phyloP scores from a whole-genome alignment of 495 filamentous ascomycete species.

The Emericellopsis terricola region DNA sequence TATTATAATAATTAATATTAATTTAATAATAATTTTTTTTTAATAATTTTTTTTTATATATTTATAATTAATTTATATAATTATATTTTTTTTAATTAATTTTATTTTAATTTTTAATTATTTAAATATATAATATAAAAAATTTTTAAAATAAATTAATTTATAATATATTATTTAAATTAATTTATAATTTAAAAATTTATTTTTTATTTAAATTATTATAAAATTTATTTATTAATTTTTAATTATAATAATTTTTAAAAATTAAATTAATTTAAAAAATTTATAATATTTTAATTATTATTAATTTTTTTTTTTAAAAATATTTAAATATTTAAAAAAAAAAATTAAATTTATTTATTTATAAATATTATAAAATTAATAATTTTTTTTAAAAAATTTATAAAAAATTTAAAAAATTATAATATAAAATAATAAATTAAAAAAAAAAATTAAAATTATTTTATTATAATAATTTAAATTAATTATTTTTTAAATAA shows the following conservation, averaged over 20 bases:
- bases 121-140: not conserved
- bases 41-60: too few relatives aligned
- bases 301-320: not conserved
- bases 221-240: too few relatives aligned
- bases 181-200: not conserved
- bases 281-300: not conserved
- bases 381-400: not conserved
- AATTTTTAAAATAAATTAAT: not conserved
- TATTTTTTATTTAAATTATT: too few relatives aligned
- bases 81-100: too few relatives aligned
- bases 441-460: not conserved
- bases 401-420: not conserved
- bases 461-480: too few relatives aligned
- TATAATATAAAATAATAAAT: not conserved
- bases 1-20: too few relatives aligned
- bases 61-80: not conserved
- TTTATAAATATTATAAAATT: not conserved
- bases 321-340: not conserved
- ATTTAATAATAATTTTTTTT: too few relatives aligned
- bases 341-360: too few relatives aligned
- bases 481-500: too few relatives aligned
- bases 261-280: not conserved
- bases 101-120: not conserved
- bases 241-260: not conserved
- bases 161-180: not conserved